Evolutionary conservation across 805 yeast species (phyloP).

Genomic region (Zygosaccharomyces siamensis): DNA sequence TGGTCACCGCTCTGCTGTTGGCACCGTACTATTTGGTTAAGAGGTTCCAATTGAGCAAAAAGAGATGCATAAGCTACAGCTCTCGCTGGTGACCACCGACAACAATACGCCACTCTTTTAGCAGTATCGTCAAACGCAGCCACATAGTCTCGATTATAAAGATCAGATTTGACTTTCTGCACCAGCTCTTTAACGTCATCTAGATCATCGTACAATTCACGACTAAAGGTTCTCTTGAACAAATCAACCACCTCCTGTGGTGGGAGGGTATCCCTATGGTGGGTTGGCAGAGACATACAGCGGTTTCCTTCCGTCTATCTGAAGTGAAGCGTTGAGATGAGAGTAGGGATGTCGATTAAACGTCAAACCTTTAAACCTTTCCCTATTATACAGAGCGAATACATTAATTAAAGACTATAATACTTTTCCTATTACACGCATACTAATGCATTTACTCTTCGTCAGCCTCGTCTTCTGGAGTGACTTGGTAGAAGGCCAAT

Average conservation of each 20-base stretch:
- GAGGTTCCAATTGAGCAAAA: slow-evolving; percentile 45
- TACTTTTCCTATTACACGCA: background rate
- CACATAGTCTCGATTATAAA: slow-evolving; percentile 65
- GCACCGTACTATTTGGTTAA: slow-evolving; percentile 21
- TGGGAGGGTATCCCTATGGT: slow-evolving; percentile 23
- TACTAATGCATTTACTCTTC: slow-evolving; percentile 62
- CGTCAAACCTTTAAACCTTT: slow-evolving; percentile 2
- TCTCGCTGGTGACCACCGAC: slow-evolving; percentile 83
- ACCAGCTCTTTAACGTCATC: slow-evolving; percentile 34
- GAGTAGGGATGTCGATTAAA: slow-evolving; percentile 2
- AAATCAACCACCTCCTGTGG: slow-evolving; percentile 32
- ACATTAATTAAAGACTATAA: slow-evolving; percentile 1
- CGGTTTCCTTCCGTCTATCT: background rate
- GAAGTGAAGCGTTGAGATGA: background rate
- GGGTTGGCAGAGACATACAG: slow-evolving; percentile 19
- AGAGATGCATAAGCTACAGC: slow-evolving; percentile 69
- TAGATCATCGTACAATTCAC: slow-evolving; percentile 25
- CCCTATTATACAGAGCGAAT: slow-evolving; percentile 6
- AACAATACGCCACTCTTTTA: slow-evolving; percentile 70
- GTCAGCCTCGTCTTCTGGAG: slow-evolving; percentile 91
- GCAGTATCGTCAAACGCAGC: slow-evolving; percentile 61
- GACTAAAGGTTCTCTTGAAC: slow-evolving; percentile 26
- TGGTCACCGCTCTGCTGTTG: slow-evolving; percentile 15
- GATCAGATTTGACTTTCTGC: slow-evolving; percentile 64
- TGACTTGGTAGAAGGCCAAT: slow-evolving; percentile 98